Evolutionary conservation across 495 filamentous ascomycete genomes (phyloP).

Genomic region (Penicillium coffeae): DNA sequence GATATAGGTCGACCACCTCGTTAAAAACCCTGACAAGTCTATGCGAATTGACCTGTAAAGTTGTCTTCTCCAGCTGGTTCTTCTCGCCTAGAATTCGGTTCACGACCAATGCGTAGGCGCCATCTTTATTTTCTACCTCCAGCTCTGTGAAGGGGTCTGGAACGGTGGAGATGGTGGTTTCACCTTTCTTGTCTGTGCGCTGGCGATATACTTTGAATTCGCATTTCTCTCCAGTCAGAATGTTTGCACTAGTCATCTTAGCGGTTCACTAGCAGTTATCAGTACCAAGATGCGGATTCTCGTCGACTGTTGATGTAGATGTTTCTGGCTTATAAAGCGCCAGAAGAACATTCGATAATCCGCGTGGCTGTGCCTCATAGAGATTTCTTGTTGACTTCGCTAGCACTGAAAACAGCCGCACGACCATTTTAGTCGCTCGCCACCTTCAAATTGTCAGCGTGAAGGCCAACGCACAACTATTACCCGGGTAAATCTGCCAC

Average conservation of each 20-base stretch:
- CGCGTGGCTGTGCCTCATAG: too few species aligned
- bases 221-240: constrained; percentile 2
- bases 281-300: too few species aligned
- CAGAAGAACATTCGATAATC: too few species aligned
- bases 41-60: not conserved
- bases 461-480: too few species aligned
- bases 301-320: too few species aligned
- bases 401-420: too few species aligned
- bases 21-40: not conserved
- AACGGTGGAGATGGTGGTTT: not conserved
- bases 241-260: not conserved
- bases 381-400: too few species aligned
- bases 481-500: too few species aligned
- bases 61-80: not conserved
- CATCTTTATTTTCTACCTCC: not conserved
- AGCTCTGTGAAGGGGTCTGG: not conserved
- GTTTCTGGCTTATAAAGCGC: too few species aligned
- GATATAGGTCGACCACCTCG: not conserved
- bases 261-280: too few species aligned
- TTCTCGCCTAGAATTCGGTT: not conserved
- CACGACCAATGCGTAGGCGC: not conserved
- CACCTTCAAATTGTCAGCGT: too few species aligned
- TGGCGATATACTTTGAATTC: constrained; percentile 7
- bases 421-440: too few species aligned
- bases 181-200: not conserved